A percentile compares a stretch with the other conserved stretches of the same genome.
phyloP scores from a whole-genome alignment of 805 yeast genomes.

The Saccharomycopsis sp. region DNA sequence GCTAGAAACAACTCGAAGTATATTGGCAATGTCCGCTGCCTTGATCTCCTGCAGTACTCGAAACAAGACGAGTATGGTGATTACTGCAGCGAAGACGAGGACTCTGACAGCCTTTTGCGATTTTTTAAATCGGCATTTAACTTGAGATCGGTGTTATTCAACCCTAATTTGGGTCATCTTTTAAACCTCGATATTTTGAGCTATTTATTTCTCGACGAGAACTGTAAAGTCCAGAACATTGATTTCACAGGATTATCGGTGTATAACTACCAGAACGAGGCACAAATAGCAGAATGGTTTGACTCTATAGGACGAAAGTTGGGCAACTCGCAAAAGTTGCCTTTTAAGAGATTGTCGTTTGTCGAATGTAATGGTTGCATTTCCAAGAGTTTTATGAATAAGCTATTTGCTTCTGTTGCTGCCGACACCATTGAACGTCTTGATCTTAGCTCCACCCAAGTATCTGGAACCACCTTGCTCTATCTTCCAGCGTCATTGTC shows the following conservation, averaged over 20 bases:
- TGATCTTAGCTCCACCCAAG: constrained; percentile 4
- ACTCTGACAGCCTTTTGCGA: background rate
- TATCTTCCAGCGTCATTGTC: constrained; percentile 6
- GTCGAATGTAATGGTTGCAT: constrained; percentile 1
- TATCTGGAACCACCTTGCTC: background rate
- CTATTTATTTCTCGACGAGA: background rate
- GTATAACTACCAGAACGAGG: background rate
- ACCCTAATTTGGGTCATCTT: constrained; percentile 1
- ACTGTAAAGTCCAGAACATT: background rate
- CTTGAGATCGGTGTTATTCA: background rate
- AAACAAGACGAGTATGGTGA: background rate
- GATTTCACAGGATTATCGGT: constrained; percentile 7
- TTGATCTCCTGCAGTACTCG: constrained; percentile 13
- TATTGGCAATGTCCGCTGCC: background rate
- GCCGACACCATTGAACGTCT: constrained; percentile 3
- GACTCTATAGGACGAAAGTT: background rate
- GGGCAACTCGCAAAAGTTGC: constrained; percentile 1
- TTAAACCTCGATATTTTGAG: background rate
- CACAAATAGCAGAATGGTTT: background rate
- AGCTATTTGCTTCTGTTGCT: constrained; percentile 3
- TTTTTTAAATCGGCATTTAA: background rate
- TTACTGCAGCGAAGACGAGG: background rate
- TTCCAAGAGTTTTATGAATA: constrained; percentile 5
- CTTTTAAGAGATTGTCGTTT: constrained; percentile 3
- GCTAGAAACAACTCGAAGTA: background rate